phyloP scores from a whole-genome alignment of 2,329 filamentous ascomycete species.

The Dothideomycetes sp. region DNA sequence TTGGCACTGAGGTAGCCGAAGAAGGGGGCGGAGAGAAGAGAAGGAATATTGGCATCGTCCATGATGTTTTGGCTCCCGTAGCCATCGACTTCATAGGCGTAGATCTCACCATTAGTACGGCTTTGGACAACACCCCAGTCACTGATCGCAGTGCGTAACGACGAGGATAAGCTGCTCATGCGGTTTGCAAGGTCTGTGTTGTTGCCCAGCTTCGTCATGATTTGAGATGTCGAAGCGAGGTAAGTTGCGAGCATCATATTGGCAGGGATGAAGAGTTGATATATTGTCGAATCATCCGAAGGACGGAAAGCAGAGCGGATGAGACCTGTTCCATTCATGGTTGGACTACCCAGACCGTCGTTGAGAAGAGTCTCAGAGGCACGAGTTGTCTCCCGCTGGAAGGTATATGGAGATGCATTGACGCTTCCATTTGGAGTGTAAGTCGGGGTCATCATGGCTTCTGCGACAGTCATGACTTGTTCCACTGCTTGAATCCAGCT shows the following conservation, averaged over 20 bases:
- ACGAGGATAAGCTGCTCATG: slow-evolving; percentile 46
- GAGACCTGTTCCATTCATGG: slow-evolving; percentile 36
- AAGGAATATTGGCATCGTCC: slow-evolving; percentile 64
- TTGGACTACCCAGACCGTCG: slow-evolving; percentile 39
- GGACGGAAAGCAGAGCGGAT: slow-evolving; percentile 40
- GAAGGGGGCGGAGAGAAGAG: slow-evolving; percentile 53
- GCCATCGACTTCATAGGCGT: slow-evolving; percentile 39
- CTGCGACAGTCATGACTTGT: slow-evolving; percentile 31
- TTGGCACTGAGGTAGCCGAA: slow-evolving; percentile 41
- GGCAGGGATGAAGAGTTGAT: slow-evolving; percentile 36
- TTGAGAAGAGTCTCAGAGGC: slow-evolving; percentile 42
- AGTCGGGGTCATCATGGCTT: slow-evolving; percentile 36
- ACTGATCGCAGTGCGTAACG: slow-evolving; percentile 33
- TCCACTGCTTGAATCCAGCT: slow-evolving; percentile 35
- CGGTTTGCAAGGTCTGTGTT: slow-evolving; percentile 40
- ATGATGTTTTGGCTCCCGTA: slow-evolving; percentile 45
- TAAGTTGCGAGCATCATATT: slow-evolving; percentile 66
- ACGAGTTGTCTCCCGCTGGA: slow-evolving; percentile 29
- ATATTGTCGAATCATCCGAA: slow-evolving; percentile 39
- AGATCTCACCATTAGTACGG: slow-evolving; percentile 25
- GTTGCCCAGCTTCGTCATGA: slow-evolving; percentile 41
- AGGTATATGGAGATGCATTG: slow-evolving; percentile 33
- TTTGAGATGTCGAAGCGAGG: slow-evolving; percentile 41
- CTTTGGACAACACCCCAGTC: slow-evolving; percentile 27
- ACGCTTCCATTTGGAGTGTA: slow-evolving; percentile 36